Evolutionary conservation across 495 filamentous ascomycete genomes (phyloP).

Genomic region (Penicillium fimorum): DNA sequence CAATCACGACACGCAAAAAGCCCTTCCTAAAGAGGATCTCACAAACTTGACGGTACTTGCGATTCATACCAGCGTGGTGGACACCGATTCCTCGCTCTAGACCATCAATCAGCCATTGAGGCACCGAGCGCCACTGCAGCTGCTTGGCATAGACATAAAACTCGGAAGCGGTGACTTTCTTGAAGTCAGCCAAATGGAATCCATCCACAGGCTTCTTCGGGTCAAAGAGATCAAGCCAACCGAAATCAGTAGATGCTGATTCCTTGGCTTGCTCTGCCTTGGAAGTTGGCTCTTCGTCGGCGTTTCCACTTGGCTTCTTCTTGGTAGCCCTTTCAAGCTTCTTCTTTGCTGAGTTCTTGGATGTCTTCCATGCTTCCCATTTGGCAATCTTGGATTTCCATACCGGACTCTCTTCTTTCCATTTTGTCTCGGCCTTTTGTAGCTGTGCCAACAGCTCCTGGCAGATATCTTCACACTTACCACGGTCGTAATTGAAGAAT

Average conservation of each 20-base stretch:
- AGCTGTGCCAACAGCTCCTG: constrained; percentile 48
- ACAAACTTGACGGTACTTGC: constrained; percentile 65
- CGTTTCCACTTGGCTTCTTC: constrained; percentile 39
- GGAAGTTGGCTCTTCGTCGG: constrained; percentile 36
- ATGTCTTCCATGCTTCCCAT: constrained; percentile 53
- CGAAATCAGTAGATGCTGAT: constrained; percentile 51
- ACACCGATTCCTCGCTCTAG: constrained; percentile 67
- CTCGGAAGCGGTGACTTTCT: constrained; percentile 51
- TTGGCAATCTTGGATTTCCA: constrained; percentile 57
- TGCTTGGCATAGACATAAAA: constrained; percentile 46
- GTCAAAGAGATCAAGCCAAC: constrained; percentile 59
- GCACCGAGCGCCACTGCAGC: constrained; percentile 39
- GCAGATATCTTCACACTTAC: constrained; percentile 58
- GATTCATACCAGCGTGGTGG: constrained; percentile 77
- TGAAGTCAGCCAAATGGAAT: constrained; percentile 65
- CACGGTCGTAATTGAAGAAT: constrained; percentile 73
- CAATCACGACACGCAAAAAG: constrained; percentile 68
- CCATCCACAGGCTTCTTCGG: constrained; percentile 58
- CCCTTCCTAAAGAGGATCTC: constrained; percentile 66
- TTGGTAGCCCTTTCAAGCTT: constrained; percentile 29
- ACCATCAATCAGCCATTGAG: constrained; percentile 49
- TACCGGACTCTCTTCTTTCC: constrained; percentile 51
- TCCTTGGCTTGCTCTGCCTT: constrained; percentile 55
- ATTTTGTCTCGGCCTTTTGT: constrained; percentile 50
- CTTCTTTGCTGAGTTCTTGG: constrained; percentile 34